These are phyloP conservation scores for Fraxinus quadrangulata DNA, from an alignment of 257 asterid genomes.

Conservation along the genomic window DNA sequence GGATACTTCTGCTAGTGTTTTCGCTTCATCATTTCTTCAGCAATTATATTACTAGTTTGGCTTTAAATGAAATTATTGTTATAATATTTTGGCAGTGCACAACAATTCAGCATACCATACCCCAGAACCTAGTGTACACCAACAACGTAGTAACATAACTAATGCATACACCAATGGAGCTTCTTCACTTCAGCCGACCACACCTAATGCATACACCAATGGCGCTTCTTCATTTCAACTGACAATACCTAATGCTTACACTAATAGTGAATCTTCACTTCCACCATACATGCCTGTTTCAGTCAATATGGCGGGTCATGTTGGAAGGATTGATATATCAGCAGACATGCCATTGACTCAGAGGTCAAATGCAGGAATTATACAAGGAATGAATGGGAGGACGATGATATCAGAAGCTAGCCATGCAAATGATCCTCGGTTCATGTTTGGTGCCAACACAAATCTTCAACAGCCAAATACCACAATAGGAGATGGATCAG, in stretches of 20 bases:
- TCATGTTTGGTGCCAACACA: constrained; percentile 31
- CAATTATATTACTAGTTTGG: neutral
- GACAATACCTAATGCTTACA: constrained; percentile 40
- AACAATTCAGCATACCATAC: constrained; percentile 26
- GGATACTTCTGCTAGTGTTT: neutral
- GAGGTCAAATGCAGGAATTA: constrained; percentile 36
- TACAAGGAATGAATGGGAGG: constrained; percentile 26
- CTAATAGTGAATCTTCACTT: neutral
- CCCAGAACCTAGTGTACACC: constrained; percentile 38
- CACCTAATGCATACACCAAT: constrained; percentile 29
- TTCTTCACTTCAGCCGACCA: constrained; percentile 43
- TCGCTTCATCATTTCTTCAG: neutral
- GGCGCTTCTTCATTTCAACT: constrained; percentile 48
- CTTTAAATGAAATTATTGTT: constrained; percentile 16
- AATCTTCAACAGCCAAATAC: constrained; percentile 34
- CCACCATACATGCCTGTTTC: constrained; percentile 23
- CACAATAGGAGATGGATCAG: constrained; percentile 32
- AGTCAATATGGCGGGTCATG: constrained; percentile 30
- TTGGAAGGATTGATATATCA: constrained; percentile 35
- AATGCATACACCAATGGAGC: constrained; percentile 30
- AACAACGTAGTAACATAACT: constrained; percentile 27
- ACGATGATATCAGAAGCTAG: constrained; percentile 35
- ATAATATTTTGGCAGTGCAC: constrained; percentile 29
- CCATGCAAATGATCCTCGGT: constrained; percentile 30
- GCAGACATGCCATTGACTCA: constrained; percentile 39